These are phyloP conservation scores for Saraca asoca DNA, from an alignment of 331 rosid species.

Conservation along the genomic window DNA sequence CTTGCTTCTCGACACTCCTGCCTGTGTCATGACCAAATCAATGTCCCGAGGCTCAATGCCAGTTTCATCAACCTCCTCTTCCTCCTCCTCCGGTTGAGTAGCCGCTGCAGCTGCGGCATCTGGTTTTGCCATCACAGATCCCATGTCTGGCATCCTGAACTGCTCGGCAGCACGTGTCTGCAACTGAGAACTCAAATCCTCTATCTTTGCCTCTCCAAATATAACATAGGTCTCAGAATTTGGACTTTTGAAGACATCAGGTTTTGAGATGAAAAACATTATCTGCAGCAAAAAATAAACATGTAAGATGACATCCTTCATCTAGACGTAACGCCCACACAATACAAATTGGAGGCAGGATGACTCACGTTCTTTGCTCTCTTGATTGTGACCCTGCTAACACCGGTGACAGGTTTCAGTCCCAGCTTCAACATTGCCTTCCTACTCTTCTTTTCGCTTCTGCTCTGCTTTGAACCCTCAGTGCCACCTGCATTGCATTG, in stretches of 20 bases:
- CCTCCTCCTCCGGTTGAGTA: constrained; percentile 62
- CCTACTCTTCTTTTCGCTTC: constrained; percentile 90
- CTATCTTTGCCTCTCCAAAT: constrained; percentile 88
- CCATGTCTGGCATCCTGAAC: constrained; percentile 84
- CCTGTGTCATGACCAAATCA: constrained; percentile 92
- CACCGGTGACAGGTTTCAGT: constrained; percentile 75
- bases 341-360: background rate
- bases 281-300: constrained; percentile 45
- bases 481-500: constrained; percentile 48
- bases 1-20: constrained; percentile 82
- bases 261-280: constrained; percentile 84
- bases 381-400: constrained; percentile 83
- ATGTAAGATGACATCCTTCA: background rate
- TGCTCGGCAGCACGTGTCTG: constrained; percentile 93
- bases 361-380: constrained; percentile 74
- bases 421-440: constrained; percentile 93
- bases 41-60: constrained; percentile 80
- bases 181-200: constrained; percentile 86
- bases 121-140: constrained; percentile 59
- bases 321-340: background rate
- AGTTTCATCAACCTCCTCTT: constrained; percentile 72
- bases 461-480: constrained; percentile 81
- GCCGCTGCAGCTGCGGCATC: constrained; percentile 57
- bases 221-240: constrained; percentile 80
- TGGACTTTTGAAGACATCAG: constrained; percentile 92